Conservation (phyloP, 2,329 filamentous ascomycete species). For the Curvularia lunata region DNA sequence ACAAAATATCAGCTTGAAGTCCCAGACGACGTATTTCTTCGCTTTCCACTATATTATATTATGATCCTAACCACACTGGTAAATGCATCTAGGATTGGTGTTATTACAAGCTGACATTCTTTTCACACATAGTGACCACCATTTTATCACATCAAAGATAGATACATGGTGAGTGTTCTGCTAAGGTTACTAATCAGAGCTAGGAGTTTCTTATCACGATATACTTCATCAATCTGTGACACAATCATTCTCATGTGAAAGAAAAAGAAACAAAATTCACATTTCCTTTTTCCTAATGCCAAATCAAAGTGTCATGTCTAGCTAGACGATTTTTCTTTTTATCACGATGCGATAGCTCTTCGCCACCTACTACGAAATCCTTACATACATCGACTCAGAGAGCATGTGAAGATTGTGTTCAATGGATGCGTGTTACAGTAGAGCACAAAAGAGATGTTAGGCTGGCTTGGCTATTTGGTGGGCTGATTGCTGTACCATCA, state of each 20-base stretch:
- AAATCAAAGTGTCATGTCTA: background rate
- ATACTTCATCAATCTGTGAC: background rate
- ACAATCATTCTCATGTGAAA: background rate
- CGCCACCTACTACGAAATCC: background rate
- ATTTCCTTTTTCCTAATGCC: background rate
- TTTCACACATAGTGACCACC: background rate
- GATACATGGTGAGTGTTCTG: background rate
- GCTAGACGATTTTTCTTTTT: background rate
- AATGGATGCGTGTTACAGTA: background rate
- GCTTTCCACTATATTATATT: too few species aligned
- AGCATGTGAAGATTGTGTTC: background rate
- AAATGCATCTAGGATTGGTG: background rate
- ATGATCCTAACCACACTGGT: background rate
- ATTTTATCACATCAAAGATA: background rate
- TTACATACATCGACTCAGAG: background rate
- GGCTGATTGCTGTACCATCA: background rate
- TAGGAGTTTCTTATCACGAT: background rate
- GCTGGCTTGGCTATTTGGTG: background rate
- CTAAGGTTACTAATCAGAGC: background rate
- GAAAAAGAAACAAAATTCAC: background rate
- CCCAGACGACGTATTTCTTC: too few species aligned
- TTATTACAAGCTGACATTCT: background rate
- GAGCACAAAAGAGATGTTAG: background rate
- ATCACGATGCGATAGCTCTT: background rate
- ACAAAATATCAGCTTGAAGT: too few species aligned